phyloP scores from a whole-genome alignment of 768 basidiomycete genomes.

The Boletus coccyginus region DNA sequence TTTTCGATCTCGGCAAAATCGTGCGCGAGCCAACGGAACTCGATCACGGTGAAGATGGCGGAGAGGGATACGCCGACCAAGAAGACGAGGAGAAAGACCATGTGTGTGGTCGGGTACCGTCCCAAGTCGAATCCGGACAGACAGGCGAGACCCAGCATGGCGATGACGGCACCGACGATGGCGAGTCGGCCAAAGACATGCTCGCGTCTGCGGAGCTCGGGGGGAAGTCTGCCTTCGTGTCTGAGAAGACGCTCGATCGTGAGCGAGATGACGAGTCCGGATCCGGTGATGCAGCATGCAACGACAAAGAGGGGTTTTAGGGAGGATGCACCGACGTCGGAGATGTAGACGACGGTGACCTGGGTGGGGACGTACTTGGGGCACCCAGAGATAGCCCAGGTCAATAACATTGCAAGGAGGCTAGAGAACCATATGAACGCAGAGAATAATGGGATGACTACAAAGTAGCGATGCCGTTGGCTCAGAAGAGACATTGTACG shows the following conservation, averaged over 20 bases:
- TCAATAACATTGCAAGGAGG: constrained; percentile 66
- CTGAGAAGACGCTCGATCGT: constrained; percentile 60
- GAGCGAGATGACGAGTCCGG: constrained; percentile 59
- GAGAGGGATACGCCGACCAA: constrained; percentile 69
- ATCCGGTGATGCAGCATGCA: constrained; percentile 60
- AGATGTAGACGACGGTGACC: constrained; percentile 67
- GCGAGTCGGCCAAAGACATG: constrained; percentile 54
- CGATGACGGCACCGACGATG: constrained; percentile 57
- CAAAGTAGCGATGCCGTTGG: constrained; percentile 53
- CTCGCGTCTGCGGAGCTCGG: constrained; percentile 58
- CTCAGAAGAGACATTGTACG: constrained; percentile 16
- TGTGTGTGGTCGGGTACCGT: constrained; percentile 49
- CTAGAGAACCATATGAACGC: constrained; percentile 71
- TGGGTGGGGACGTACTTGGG: constrained; percentile 50
- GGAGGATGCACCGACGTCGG: constrained; percentile 70
- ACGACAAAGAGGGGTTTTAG: constrained; percentile 76
- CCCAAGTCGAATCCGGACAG: constrained; percentile 72
- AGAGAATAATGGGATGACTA: constrained; percentile 59
- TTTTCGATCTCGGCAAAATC: constrained; percentile 45
- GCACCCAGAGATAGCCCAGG: constrained; percentile 65
- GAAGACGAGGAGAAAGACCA: constrained; percentile 66
- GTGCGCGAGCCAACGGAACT: constrained; percentile 66
- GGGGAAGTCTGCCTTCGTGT: constrained; percentile 64
- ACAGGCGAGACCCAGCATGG: constrained; percentile 62
- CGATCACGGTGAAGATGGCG: constrained; percentile 70